These are phyloP conservation scores for Yarrowia sp. DNA, from an alignment of 805 yeast species.

Conservation along the genomic window DNA sequence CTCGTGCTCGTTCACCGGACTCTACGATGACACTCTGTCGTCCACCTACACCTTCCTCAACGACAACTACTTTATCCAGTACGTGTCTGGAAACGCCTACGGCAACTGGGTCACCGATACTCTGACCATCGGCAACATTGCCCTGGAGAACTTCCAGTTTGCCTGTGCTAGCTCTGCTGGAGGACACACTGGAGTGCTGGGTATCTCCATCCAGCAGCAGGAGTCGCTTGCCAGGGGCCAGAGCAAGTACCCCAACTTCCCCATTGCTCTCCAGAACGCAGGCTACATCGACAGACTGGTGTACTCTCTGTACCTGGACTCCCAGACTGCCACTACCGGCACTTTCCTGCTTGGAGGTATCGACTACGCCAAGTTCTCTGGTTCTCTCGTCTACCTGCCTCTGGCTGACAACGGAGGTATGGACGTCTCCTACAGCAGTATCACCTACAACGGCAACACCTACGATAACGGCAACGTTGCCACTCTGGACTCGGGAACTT, in stretches of 20 bases:
- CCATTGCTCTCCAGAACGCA: slow-evolving; percentile 47
- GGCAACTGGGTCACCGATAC: slow-evolving; percentile 68
- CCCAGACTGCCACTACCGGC: slow-evolving; percentile 47
- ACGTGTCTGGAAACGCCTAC: slow-evolving; percentile 54
- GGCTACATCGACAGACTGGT: slow-evolving; percentile 53
- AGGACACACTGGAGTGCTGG: slow-evolving; percentile 57
- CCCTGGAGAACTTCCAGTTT: slow-evolving; percentile 61
- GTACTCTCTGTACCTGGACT: slow-evolving; percentile 56
- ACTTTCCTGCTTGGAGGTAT: slow-evolving; percentile 54
- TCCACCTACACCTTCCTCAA: slow-evolving; percentile 42
- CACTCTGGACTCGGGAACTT: slow-evolving; percentile 63
- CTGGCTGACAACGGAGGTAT: background rate
- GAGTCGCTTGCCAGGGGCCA: slow-evolving; percentile 43
- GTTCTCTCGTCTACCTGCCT: slow-evolving; percentile 48
- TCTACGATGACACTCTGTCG: slow-evolving; percentile 32
- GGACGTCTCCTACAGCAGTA: slow-evolving; percentile 33
- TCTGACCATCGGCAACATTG: slow-evolving; percentile 58
- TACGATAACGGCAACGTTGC: background rate
- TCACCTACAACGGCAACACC: background rate
- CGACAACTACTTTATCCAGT: slow-evolving; percentile 42
- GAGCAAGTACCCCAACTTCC: slow-evolving; percentile 43
- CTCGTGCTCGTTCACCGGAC: slow-evolving; percentile 1
- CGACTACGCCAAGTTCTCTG: slow-evolving; percentile 53
- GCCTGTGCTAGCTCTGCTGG: slow-evolving; percentile 70
- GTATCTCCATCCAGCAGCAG: slow-evolving; percentile 43